Evolutionary conservation across 306 rosid genomes (phyloP).

Genomic region (Mimosa bimucronata): DNA sequence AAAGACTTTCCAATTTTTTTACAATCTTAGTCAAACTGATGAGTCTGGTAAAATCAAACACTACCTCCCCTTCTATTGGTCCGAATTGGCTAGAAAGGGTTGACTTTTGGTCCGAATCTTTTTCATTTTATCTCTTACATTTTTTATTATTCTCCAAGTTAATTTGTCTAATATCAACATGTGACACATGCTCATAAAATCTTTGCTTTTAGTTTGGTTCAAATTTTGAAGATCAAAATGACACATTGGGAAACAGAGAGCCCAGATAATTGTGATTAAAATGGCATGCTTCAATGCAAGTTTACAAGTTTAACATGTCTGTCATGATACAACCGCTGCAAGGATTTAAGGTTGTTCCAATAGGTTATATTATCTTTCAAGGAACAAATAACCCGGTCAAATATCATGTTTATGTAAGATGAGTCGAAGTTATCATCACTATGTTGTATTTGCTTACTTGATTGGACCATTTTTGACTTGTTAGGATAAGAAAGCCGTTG

Average conservation of each 20-base stretch:
- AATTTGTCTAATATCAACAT: too few relatives aligned
- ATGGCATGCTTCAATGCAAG: background rate
- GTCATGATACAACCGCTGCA: background rate
- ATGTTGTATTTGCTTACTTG: background rate
- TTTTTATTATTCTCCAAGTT: too few relatives aligned
- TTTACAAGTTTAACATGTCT: background rate
- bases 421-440: background rate
- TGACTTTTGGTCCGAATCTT: too few relatives aligned
- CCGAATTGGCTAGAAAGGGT: too few relatives aligned
- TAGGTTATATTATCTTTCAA: background rate
- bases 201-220: background rate
- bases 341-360: too few relatives aligned
- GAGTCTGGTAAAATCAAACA: background rate
- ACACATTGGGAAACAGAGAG: background rate
- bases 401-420: background rate
- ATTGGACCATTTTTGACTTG: background rate
- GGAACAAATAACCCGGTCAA: background rate
- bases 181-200: slow-evolving; percentile 13
- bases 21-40: background rate
- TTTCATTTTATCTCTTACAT: too few relatives aligned
- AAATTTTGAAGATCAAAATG: background rate
- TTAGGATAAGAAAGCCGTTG: slow-evolving; percentile 62
- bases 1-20: background rate
- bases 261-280: background rate
- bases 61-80: too few relatives aligned